phyloP scores from a whole-genome alignment of 805 yeast species.

The Cyberlindnera veronae region DNA sequence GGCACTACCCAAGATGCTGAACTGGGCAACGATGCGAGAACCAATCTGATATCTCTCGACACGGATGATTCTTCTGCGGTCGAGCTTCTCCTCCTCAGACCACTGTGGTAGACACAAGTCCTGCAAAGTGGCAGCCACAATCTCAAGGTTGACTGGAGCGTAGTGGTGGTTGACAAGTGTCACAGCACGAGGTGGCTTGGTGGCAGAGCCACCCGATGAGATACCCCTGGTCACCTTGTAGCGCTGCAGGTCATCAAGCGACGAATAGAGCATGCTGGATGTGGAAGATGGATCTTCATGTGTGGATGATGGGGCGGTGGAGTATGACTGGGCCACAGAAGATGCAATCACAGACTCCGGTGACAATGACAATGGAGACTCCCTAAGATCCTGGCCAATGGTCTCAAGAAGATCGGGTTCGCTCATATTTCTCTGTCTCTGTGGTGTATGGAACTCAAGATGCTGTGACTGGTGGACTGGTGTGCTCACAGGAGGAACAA shows the following conservation, averaged over 20 bases:
- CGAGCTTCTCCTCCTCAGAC: conserved; percentile 42
- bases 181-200: conserved; percentile 47
- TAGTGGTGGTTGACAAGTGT: conserved; percentile 30
- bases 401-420: conserved; percentile 15
- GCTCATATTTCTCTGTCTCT: conserved; percentile 14
- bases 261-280: too few relatives aligned
- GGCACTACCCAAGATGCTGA: conserved; percentile 51
- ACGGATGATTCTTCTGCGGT: conserved; percentile 54
- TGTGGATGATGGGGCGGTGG: conserved; percentile 9
- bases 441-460: conserved; percentile 7
- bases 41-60: conserved; percentile 52
- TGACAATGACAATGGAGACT: conserved; percentile 17
- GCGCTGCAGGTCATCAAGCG: conserved; percentile 3
- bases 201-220: conserved; percentile 54
- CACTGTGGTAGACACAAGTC: conserved; percentile 52
- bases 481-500: conserved; percentile 14
- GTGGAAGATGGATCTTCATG: neutral
- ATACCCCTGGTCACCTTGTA: conserved; percentile 53
- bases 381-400: conserved; percentile 1
- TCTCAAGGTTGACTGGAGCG: conserved; percentile 46
- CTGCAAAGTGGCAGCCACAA: conserved; percentile 42
- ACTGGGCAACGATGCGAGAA: conserved; percentile 43
- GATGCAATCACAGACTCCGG: conserved; percentile 16
- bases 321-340: conserved; percentile 6
- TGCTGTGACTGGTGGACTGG: conserved; percentile 1